Percentiles rank a stretch among this genome's conserved stretches.
Evolutionary conservation across 345 rosid genomes (phyloP).

Genomic region (Kandelia obovata): DNA sequence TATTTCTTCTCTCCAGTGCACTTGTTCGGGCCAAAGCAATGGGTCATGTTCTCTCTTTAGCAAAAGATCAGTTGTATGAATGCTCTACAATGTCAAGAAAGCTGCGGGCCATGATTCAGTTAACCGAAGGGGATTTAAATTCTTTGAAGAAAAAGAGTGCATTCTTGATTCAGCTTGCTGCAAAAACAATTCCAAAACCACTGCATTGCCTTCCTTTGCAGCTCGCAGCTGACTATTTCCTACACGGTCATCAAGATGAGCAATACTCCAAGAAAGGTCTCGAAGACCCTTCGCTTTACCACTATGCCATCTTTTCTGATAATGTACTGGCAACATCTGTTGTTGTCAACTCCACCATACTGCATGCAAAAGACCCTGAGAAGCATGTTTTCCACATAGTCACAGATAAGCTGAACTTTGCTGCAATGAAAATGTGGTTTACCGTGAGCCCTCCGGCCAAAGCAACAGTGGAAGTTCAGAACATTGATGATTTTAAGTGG

Average conservation of each 20-base stretch:
- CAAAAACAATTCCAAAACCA: constrained; percentile 84
- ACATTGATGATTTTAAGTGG: constrained; percentile 76
- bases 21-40: constrained; percentile 83
- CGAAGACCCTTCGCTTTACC: constrained; percentile 76
- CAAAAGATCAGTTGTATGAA: constrained; percentile 77
- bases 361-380: constrained; percentile 66
- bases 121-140: constrained; percentile 57
- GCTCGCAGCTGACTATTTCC: constrained; percentile 78
- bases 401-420: constrained; percentile 75
- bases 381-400: constrained; percentile 92
- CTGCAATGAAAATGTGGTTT: constrained; percentile 88
- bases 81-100: constrained; percentile 71
- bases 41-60: constrained; percentile 80
- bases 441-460: constrained; percentile 49
- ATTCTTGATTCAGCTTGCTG: constrained; percentile 92
- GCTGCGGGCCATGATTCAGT: constrained; percentile 82
- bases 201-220: constrained; percentile 88
- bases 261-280: constrained; percentile 41
- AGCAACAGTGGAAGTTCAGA: constrained; percentile 62
- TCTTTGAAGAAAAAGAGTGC: constrained; percentile 73
- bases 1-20: constrained; percentile 46
- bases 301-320: constrained; percentile 94
- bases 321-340: constrained; percentile 94
- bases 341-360: constrained; percentile 82
- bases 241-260: constrained; percentile 43